Conservation (phyloP, 2,329 filamentous ascomycete genomes). For the Paecilomyces variotii region DNA sequence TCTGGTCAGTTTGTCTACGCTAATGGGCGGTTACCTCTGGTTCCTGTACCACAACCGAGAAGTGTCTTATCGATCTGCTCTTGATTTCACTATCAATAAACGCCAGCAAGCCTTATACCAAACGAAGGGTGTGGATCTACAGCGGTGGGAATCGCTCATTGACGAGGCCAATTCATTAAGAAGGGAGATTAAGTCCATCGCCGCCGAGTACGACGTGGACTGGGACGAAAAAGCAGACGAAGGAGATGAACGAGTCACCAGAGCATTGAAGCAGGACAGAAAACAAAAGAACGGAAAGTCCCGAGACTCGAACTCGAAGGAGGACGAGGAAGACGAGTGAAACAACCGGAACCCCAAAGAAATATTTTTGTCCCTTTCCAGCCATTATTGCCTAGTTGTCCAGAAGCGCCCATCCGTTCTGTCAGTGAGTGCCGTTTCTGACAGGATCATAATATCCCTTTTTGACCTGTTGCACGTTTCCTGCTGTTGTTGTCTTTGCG, state of each 20-base stretch:
- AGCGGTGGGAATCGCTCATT: slow-evolving; percentile 68
- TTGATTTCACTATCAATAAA: slow-evolving; percentile 76
- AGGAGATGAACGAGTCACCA: slow-evolving; percentile 51
- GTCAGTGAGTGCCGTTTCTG: slow-evolving; percentile 26
- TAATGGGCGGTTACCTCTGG: slow-evolving; percentile 89
- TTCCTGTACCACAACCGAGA: slow-evolving; percentile 89
- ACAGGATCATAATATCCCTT: slow-evolving; percentile 36
- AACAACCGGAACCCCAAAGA: background rate
- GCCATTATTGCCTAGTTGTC: background rate
- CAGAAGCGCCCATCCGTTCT: background rate
- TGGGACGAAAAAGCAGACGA: slow-evolving; percentile 76
- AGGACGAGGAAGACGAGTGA: background rate
- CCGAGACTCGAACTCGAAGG: slow-evolving; percentile 1
- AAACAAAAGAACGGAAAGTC: slow-evolving; percentile 28
- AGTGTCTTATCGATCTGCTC: slow-evolving; percentile 74
- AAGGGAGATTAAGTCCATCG: slow-evolving; percentile 70
- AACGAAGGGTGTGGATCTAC: slow-evolving; percentile 64
- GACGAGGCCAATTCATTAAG: slow-evolving; percentile 72
- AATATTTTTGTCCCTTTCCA: background rate
- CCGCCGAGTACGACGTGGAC: slow-evolving; percentile 81
- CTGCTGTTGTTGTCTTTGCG: slow-evolving; percentile 2
- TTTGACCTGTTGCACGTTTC: slow-evolving; percentile 16
- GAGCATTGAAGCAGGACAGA: slow-evolving; percentile 45
- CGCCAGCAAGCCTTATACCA: slow-evolving; percentile 72
- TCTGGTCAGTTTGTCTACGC: slow-evolving; percentile 72